These are phyloP conservation scores for Candida suzukii DNA, from an alignment of 805 yeast genomes.

Conservation along the genomic window DNA sequence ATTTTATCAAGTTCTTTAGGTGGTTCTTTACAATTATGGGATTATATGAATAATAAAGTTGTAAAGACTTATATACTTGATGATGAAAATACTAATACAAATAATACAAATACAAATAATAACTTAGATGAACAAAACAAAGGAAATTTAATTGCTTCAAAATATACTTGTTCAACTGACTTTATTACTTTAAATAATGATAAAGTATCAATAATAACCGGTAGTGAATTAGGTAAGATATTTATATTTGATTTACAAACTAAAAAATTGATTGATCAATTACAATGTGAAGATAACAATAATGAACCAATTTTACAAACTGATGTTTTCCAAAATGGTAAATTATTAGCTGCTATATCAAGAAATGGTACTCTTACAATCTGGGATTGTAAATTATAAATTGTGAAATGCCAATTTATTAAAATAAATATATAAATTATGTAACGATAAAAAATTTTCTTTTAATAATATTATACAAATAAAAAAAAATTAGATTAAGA, in stretches of 20 bases:
- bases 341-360: conserved; percentile 24
- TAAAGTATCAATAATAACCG: conserved; percentile 45
- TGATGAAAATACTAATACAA: conserved; percentile 2
- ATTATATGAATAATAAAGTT: conserved; percentile 72
- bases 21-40: conserved; percentile 78
- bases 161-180: conserved; percentile 43
- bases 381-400: conserved; percentile 13
- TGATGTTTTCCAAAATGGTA: conserved; percentile 30
- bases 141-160: conserved; percentile 35
- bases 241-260: conserved; percentile 64
- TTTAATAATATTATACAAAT: too few species aligned
- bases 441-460: too few species aligned
- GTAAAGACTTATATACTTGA: conserved; percentile 47
- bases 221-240: conserved; percentile 49
- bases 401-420: too few species aligned
- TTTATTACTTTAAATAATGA: conserved; percentile 34
- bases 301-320: conserved; percentile 34
- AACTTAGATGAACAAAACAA: conserved; percentile 4
- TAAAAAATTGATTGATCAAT: conserved; percentile 34
- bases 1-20: conserved; percentile 75
- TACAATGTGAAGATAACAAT: conserved; percentile 12
- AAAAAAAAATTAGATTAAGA: too few species aligned
- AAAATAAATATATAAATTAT: too few species aligned
- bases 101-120: not conserved
- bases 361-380: conserved; percentile 22